phyloP scores from a whole-genome alignment of 129 eudicot genomes.

The Flaveria bidentis region DNA sequence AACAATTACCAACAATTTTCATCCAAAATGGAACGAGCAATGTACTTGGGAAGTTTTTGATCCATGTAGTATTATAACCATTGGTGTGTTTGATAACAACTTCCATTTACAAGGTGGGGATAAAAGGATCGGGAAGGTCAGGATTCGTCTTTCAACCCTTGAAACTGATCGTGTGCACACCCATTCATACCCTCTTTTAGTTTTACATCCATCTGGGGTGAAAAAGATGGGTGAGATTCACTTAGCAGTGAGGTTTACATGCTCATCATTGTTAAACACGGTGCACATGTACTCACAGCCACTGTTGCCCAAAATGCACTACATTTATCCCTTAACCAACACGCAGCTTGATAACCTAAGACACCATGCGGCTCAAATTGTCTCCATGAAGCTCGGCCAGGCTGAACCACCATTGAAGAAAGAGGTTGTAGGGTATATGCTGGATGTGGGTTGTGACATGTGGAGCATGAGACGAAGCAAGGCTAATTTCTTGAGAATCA shows the following conservation, averaged over 20 bases:
- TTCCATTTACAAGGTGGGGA: slow-evolving; percentile 36
- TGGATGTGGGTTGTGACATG: slow-evolving; percentile 41
- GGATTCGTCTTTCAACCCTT: slow-evolving; percentile 48
- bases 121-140: slow-evolving; percentile 45
- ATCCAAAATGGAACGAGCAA: slow-evolving; percentile 51
- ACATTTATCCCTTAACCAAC: slow-evolving; percentile 39
- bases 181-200: slow-evolving; percentile 44
- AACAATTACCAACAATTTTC: slow-evolving; percentile 42
- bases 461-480: slow-evolving; percentile 50
- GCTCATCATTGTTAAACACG: slow-evolving; percentile 39
- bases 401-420: slow-evolving; percentile 47
- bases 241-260: slow-evolving; percentile 47
- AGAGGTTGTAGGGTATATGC: slow-evolving; percentile 49
- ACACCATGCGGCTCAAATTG: slow-evolving; percentile 40
- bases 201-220: slow-evolving; percentile 47
- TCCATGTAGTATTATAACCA: slow-evolving; percentile 46
- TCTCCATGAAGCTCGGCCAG: slow-evolving; percentile 19
- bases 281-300: slow-evolving; percentile 47
- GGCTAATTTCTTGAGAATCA: slow-evolving; percentile 45
- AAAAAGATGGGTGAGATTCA: slow-evolving; percentile 51
- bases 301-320: slow-evolving; percentile 48
- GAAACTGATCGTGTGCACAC: slow-evolving; percentile 46
- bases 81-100: slow-evolving; percentile 54
- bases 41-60: slow-evolving; percentile 54
- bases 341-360: slow-evolving; percentile 40